Evolutionary conservation across 2,329 filamentous ascomycete species (phyloP), one percentile per base, ranked within the genome.

Genomic region (Onygena corvina): DNA sequence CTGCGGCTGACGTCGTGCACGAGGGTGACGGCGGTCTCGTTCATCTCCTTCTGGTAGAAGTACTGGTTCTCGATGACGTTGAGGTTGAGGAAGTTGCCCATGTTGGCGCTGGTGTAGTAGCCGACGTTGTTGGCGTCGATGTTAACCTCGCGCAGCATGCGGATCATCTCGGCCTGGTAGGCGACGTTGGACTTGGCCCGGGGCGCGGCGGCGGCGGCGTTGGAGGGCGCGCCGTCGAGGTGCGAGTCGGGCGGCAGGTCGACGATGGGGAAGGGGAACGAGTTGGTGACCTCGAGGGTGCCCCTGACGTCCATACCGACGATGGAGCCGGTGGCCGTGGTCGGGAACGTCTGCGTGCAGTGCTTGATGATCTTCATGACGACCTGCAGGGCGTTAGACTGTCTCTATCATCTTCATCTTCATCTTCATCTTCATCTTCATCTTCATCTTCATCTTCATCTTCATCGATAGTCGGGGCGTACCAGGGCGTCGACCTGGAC

Each of bases 331-430:
- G 89, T 95, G 50, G 88, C 87, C 50, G 82, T 82, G 47, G 87
- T 90, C 45, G 90, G 90, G 72, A 94, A 95, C 49, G 79, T 77
- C 61, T 85, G 79, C 51, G 87, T 84, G 73, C 86, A 87, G 75
- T 95, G 89, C 73, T 93, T 95, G 70, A 93, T 89, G 67, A 96
- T 89, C 76, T 95, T 94, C 84, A 95, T 90, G 60, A 94, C 86
- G 63, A 93, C 86, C 86, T 92, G 59, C 51, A 8, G 52, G 52
- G 58, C 42, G n/a, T 20, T n/a, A 33, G 14, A n/a, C n/a, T 31
- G 31, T 18, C 56, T 27, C 36, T 20, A 46, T 11, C n/a, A 30
- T 20, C 18, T 47, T 7, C n/a, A n/a, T 5, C 20, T n/a, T 27
- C 9, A 25, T 33, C n/a, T 29, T 23, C 18, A n/a, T 31, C 18